Conservation (phyloP, 345 rosid genomes). For the Pugionium dolabratum region DNA sequence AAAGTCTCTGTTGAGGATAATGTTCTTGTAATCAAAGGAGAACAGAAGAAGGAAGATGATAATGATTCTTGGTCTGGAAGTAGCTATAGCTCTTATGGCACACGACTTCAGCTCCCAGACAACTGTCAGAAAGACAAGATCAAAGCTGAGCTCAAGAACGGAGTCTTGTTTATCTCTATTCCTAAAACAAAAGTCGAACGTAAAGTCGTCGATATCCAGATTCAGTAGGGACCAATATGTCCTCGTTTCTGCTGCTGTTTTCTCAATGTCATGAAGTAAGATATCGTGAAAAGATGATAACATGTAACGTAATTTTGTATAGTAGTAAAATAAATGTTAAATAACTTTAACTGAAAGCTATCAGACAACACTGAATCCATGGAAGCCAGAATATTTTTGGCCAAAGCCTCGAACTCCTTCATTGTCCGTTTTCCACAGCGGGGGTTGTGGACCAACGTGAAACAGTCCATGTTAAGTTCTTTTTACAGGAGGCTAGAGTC, state of each 20-base stretch:
- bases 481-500: too few species aligned
- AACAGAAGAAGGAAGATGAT: conserved; percentile 57
- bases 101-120: conserved; percentile 61
- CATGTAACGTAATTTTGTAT: too few species aligned
- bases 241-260: background rate
- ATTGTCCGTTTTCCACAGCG: too few species aligned
- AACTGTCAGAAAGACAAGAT: conserved; percentile 60
- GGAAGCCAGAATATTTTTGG: too few species aligned
- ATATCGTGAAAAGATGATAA: too few species aligned
- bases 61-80: conserved; percentile 50
- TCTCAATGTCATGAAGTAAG: background rate
- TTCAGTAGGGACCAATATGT: conserved; percentile 29
- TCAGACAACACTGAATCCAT: too few species aligned
- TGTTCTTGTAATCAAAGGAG: conserved; percentile 62
- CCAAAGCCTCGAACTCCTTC: too few species aligned
- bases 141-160: conserved; percentile 72
- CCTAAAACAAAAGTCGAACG: conserved; percentile 68
- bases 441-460: too few species aligned
- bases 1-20: conserved; percentile 68
- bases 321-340: too few species aligned
- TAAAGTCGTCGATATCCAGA: conserved; percentile 50
- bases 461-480: too few species aligned
- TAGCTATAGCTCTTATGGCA: conserved; percentile 53
- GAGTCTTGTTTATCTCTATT: conserved; percentile 63
- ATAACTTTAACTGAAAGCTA: too few species aligned